Evolutionary conservation across 139 green algal species (phyloP).

Genomic region (Limnomonas spitsbergensis): DNA sequence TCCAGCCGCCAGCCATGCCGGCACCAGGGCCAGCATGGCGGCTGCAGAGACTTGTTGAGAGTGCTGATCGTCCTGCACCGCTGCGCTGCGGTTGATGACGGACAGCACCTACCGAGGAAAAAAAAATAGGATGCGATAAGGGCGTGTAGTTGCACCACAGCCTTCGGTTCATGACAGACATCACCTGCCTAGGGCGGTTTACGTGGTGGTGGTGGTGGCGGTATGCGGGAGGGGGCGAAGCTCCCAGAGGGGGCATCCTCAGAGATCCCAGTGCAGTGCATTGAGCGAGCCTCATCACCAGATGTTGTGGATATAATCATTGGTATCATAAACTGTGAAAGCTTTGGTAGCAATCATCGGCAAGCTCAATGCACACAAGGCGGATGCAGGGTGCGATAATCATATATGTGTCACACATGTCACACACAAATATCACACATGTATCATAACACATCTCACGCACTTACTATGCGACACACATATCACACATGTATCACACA

Average conservation of each 20-base stretch:
- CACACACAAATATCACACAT: too few relatives aligned
- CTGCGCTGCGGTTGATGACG: conserved; percentile 46
- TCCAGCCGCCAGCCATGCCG: conserved; percentile 52
- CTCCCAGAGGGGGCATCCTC: too few relatives aligned
- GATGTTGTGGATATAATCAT: conserved; percentile 29
- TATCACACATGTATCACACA: too few relatives aligned
- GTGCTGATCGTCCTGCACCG: conserved; percentile 51
- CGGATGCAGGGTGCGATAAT: too few relatives aligned
- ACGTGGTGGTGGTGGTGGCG: too few relatives aligned
- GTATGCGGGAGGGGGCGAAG: too few relatives aligned
- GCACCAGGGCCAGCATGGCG: conserved; percentile 45
- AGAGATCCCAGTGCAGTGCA: too few relatives aligned
- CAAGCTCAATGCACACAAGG: too few relatives aligned
- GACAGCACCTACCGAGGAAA: conserved; percentile 45
- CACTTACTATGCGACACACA: too few relatives aligned
- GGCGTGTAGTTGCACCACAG: not conserved
- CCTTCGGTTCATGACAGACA: not conserved
- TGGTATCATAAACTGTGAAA: conserved; percentile 63
- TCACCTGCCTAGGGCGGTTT: too few relatives aligned
- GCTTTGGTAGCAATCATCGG: conserved; percentile 28
- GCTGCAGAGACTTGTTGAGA: conserved; percentile 36
- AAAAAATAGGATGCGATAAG: not conserved
- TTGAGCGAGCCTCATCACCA: conserved; percentile 21
- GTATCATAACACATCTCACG: too few relatives aligned
- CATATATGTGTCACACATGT: too few relatives aligned